These are phyloP conservation scores for Jackrogersella minutella DNA, from an alignment of 495 filamentous ascomycete species.

Conservation along the genomic window DNA sequence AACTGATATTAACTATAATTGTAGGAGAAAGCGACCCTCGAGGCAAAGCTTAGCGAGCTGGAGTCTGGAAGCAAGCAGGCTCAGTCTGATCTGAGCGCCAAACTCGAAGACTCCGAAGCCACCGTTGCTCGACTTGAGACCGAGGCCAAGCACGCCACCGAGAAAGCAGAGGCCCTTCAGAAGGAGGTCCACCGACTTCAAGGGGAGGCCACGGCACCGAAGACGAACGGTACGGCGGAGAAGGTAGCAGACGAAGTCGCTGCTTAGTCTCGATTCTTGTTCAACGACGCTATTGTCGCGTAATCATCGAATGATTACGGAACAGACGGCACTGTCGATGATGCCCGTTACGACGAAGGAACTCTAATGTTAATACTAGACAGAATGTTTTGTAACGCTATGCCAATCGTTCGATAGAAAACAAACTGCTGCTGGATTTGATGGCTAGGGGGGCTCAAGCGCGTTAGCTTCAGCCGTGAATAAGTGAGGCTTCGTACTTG, in stretches of 20 bases:
- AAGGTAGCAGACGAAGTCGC: slow-evolving; percentile 16
- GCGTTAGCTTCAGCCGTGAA: slow-evolving; percentile 11
- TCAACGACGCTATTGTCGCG: neutral
- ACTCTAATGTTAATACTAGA: slow-evolving; percentile 36
- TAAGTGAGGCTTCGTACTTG: neutral
- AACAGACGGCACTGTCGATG: slow-evolving; percentile 20
- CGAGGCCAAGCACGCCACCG: slow-evolving; percentile 25
- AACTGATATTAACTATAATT: slow-evolving; percentile 9
- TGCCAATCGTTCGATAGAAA: slow-evolving; percentile 23
- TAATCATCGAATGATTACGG: neutral
- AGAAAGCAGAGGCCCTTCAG: slow-evolving; percentile 22
- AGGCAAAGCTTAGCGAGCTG: slow-evolving; percentile 22
- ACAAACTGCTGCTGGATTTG: neutral
- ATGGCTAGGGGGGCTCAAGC: neutral
- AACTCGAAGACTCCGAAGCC: slow-evolving; percentile 25
- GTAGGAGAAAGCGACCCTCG: slow-evolving; percentile 31
- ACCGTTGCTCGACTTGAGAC: slow-evolving; percentile 16
- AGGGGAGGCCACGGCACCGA: slow-evolving; percentile 15
- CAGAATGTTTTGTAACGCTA: slow-evolving; percentile 30
- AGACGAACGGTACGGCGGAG: slow-evolving; percentile 27
- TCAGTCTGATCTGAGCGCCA: slow-evolving; percentile 20
- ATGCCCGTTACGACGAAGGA: slow-evolving; percentile 27
- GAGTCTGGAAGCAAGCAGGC: slow-evolving; percentile 16
- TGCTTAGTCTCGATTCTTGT: slow-evolving; percentile 14
- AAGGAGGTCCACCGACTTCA: slow-evolving; percentile 25